Evolutionary conservation across 75 land plant genomes (phyloP).

Genomic region (Azolla pinnata): DNA sequence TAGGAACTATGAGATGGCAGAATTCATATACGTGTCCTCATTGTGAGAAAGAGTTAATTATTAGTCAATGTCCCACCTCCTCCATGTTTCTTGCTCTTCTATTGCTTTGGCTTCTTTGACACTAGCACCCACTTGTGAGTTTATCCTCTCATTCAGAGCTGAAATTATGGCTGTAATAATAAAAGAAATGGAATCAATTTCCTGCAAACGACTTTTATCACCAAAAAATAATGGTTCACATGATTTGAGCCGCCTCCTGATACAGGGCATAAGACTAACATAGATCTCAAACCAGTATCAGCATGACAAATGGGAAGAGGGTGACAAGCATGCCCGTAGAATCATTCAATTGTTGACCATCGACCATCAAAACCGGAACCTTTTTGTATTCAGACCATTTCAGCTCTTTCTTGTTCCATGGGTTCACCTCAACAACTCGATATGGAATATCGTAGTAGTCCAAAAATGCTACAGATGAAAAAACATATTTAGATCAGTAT

Average conservation of each 20-base stretch:
- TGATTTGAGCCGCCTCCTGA: too few relatives aligned
- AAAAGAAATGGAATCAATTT: neutral
- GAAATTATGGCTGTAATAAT: constrained; percentile 67
- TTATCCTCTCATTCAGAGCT: constrained; percentile 37
- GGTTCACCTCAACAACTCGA: constrained; percentile 94
- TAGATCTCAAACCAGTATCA: constrained; percentile 4
- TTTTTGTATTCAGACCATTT: constrained; percentile 99
- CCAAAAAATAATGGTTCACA: too few relatives aligned
- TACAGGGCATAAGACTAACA: constrained; percentile 6
- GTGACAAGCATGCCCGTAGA: constrained; percentile 61
- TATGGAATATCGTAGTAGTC: constrained; percentile 87
- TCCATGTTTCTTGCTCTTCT: constrained; percentile 77
- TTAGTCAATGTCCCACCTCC: constrained; percentile 54
- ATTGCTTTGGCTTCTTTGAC: constrained; percentile 16
- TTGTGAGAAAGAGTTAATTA: too few relatives aligned
- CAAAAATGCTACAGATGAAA: constrained; percentile 58
- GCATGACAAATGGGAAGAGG: constrained; percentile 6
- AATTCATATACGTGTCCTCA: too few relatives aligned
- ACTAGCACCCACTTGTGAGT: constrained; percentile 18
- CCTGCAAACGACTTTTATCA: too few relatives aligned
- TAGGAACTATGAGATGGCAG: too few relatives aligned
- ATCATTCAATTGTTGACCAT: constrained; percentile 85
- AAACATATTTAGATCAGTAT: too few relatives aligned
- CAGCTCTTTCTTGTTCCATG: constrained; percentile 84
- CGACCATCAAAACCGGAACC: constrained; percentile 84